Evolutionary conservation across 202 grass and related monocot species (phyloP).

Genomic region (Bolboschoenoplectus hybrid): DNA sequence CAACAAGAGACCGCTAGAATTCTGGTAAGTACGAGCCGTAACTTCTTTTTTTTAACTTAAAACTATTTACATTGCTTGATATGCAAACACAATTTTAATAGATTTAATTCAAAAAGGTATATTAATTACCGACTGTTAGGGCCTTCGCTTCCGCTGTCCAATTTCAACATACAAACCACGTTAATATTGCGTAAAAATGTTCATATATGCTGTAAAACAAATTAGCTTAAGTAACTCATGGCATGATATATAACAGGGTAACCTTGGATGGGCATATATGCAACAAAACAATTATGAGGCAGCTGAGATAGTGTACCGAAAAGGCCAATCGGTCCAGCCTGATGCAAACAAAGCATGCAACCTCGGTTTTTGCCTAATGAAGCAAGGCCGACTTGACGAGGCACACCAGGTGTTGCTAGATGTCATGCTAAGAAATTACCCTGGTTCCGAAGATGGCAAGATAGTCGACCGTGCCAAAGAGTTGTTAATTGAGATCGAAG

Average conservation of each 20-base stretch:
- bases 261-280: constrained; percentile 98
- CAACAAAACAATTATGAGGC: constrained; percentile 73
- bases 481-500: constrained; percentile 56
- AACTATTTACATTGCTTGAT: background rate
- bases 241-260: constrained; percentile 50
- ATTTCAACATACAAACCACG: background rate
- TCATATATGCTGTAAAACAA: background rate
- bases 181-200: background rate
- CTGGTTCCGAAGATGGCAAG: constrained; percentile 53
- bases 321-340: constrained; percentile 76
- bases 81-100: background rate
- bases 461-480: constrained; percentile 57
- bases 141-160: background rate
- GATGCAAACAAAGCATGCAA: constrained; percentile 89
- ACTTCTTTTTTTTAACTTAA: background rate
- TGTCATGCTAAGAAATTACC: constrained; percentile 46
- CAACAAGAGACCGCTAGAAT: constrained; percentile 81
- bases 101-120: background rate
- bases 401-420: constrained; percentile 50
- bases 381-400: constrained; percentile 54
- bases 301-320: constrained; percentile 69
- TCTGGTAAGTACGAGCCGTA: constrained; percentile 47
- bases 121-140: background rate
- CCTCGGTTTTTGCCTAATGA: constrained; percentile 74
- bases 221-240: background rate